phyloP scores from a whole-genome alignment of 2,329 filamentous ascomycete genomes.

The Fusarium acutatum region DNA sequence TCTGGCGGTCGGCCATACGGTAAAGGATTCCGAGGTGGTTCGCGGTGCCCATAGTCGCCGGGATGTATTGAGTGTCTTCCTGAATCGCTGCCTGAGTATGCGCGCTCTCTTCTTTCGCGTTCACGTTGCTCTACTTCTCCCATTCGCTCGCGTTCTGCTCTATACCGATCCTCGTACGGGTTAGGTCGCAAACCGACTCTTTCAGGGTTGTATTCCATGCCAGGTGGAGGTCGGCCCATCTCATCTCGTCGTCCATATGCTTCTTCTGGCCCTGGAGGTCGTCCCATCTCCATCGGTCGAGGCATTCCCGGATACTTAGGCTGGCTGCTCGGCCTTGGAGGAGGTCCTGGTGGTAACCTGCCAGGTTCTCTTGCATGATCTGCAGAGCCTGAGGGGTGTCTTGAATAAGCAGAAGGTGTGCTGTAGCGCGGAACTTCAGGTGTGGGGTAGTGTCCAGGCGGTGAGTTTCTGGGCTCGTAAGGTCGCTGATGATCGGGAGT shows the following conservation, averaged over 20 bases:
- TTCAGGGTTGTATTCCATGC: conserved; percentile 63
- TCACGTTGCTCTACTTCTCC: conserved; percentile 56
- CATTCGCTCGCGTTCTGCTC: conserved; percentile 58
- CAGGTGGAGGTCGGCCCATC: conserved; percentile 45
- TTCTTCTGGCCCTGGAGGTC: conserved; percentile 51
- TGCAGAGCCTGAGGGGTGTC: conserved; percentile 57
- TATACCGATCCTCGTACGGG: conserved; percentile 63
- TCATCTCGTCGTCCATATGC: conserved; percentile 62
- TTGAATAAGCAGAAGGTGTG: conserved; percentile 65
- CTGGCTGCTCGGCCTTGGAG: conserved; percentile 61
- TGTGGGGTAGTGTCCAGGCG: conserved; percentile 61
- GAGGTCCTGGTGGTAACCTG: conserved; percentile 52
- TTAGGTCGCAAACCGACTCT: conserved; percentile 54
- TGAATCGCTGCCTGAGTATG: conserved; percentile 59
- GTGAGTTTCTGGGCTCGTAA: conserved; percentile 62
- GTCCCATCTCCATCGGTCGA: conserved; percentile 57
- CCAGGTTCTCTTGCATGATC: conserved; percentile 55
- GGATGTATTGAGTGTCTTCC: conserved; percentile 52
- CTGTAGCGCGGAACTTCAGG: conserved; percentile 67
- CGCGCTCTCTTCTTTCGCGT: conserved; percentile 55
- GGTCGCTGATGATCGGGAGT: conserved; percentile 74
- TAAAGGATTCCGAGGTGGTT: conserved; percentile 55
- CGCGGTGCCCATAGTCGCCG: conserved; percentile 52
- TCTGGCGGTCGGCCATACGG: conserved; percentile 57
- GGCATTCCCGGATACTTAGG: conserved; percentile 58